Base-by-base conservation (phyloP, 164 flowering plant species). In the Vitis labrusca region DNA sequence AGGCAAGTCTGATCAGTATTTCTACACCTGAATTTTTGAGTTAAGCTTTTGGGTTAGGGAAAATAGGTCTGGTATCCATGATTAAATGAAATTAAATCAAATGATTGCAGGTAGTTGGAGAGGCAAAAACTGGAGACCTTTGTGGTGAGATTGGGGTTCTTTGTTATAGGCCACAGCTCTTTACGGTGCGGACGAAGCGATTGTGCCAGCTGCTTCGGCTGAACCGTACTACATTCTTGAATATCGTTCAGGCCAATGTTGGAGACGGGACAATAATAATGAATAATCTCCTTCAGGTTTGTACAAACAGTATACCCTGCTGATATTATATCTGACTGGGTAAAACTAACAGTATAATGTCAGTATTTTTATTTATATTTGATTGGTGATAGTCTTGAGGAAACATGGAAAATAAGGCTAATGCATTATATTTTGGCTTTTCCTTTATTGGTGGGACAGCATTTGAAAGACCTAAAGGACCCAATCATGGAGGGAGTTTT, bases 141-240 rank as follows among this genome's bases (percentile, higher is more conserved):
- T 82, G 86, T 79, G 99, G 99, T 10, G 99, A 96, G 78, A 80
- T 96, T 64, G 97, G 98, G n/a, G 97, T 96, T 17, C 90, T 96
- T 49, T 96, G 97, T 72, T 93, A 93, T 68, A 86, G 89, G 79
- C 99, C 98, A 48, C 99, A 96, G 61, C 83, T 88, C 1, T 96
- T 88, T 72, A 93, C 97, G 9, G 93, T 88, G 30, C 87, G 99
- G 10, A 96, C 98, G 30, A 96, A 84, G 73, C 73, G 97, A 61
- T 70, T 93, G 71, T 85, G 92, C 73, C 98, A 92, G 81, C 79
- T 96, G 19, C 76, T 96, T 30, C 86, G 99, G 6, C 58, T 96
- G 57, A 89, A 91, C 73, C 97, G 99, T 16, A 88, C 94, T 5
- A 73, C 88, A 53, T 92, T 96, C 75, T 62, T 93, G 73, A 96